These are phyloP conservation scores for Talaromyces thailandensis DNA, from an alignment of 495 filamentous ascomycete species.

Conservation along the genomic window DNA sequence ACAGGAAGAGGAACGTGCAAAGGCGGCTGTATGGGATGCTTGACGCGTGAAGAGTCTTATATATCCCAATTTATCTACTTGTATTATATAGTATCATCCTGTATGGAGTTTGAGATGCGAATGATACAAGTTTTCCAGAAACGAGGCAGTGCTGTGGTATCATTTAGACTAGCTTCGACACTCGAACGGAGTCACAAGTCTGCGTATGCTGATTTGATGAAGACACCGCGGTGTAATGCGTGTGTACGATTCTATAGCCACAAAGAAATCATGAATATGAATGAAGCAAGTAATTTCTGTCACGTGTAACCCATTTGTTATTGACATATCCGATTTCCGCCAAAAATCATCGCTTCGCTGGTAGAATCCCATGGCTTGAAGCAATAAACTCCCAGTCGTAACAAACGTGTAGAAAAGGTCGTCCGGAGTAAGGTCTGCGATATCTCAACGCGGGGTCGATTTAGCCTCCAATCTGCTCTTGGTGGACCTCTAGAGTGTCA, in stretches of 20 bases:
- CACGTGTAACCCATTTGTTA: background rate
- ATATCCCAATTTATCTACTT: background rate
- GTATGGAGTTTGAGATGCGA: slow-evolving; percentile 4
- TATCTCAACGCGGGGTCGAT: too few relatives aligned
- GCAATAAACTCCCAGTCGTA: background rate
- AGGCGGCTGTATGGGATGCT: slow-evolving; percentile 74
- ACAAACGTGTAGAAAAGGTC: background rate
- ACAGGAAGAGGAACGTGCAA: slow-evolving; percentile 62
- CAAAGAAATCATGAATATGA: background rate
- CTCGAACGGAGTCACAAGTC: background rate
- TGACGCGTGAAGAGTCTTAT: slow-evolving; percentile 25
- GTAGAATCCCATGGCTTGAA: background rate
- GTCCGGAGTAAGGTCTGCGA: background rate
- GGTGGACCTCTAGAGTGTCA: slow-evolving; percentile 94
- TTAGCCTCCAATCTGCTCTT: slow-evolving; percentile 87
- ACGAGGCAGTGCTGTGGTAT: background rate
- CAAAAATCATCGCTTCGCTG: background rate
- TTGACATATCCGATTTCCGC: background rate
- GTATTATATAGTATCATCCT: slow-evolving; percentile 6
- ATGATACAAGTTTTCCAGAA: background rate
- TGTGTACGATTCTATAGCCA: background rate
- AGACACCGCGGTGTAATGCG: background rate
- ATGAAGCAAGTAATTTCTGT: background rate
- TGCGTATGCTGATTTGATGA: background rate
- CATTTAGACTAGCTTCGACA: background rate